Evolutionary conservation across 176 grass and related monocot species (phyloP), one percentile per base, ranked within the genome.

Genomic region (Aegilops tauschii): DNA sequence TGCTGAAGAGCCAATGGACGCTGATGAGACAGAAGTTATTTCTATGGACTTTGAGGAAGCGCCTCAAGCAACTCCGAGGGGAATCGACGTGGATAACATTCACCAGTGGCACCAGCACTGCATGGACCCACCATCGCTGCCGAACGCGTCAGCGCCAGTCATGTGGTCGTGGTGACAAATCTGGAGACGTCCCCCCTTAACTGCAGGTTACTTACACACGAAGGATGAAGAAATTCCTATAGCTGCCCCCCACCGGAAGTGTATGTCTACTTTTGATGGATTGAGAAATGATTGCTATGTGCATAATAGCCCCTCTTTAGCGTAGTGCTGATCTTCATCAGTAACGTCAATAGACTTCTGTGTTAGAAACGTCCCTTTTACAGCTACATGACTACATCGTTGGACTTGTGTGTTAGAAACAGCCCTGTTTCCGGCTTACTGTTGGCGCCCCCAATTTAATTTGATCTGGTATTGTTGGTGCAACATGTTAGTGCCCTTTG

Each of bases 31-130:
- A 78, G 90, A 84, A 83, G 44, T 65, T 20, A 81, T 80, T 81
- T 89, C 86, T 47, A 97, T 97, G 95, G 95, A 94, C 78, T 34
- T 95, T 0, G 92, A 97, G 42, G 87, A 89, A 83, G 17, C 82
- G 12, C 23, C 79, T 12, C 75, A 70, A 47, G 32, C 83, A 83
- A 63, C 69, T 42, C 32, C 66, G 0, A 58, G 35, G n/a, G 78
- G 25, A 21, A 77, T 78, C 8, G 79, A 88, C 6, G 35, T 4
- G 4, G 90, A 91, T 8, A 80, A 84, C 82, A 65, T 83, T 79
- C 79, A 84, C 25, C 92, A 90, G 69, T 92, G 88, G 88, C 85
- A 89, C 86, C 90, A 87, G 34, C 89, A 95, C 17, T 95, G 92
- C 68, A 90, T 97, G 95, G 69, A 81, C 13, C 90, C 79, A 0